phyloP scores from a whole-genome alignment of 306 rosid species.

The Mimosa pudica region DNA sequence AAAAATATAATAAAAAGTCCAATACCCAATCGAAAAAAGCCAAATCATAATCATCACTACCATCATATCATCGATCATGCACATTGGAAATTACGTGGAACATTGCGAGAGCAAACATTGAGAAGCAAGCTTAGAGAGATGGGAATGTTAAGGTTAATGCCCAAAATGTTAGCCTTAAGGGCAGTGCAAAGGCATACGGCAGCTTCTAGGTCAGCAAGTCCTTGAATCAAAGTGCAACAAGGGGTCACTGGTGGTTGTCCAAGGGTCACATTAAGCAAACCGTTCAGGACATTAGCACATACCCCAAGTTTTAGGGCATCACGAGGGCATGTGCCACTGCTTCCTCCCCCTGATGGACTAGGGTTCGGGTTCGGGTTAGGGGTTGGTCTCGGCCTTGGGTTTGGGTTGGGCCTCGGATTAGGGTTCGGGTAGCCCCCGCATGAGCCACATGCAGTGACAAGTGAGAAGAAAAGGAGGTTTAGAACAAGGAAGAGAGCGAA shows the following conservation, averaged over 20 bases:
- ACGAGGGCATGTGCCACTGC: constrained; percentile 47
- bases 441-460: constrained; percentile 55
- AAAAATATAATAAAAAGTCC: background rate
- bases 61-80: constrained; percentile 2
- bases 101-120: constrained; percentile 52
- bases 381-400: constrained; percentile 4
- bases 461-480: constrained; percentile 73
- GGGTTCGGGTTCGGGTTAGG: background rate
- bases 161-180: constrained; percentile 63
- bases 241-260: constrained; percentile 64
- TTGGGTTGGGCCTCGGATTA: constrained; percentile 20
- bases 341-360: background rate
- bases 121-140: constrained; percentile 71
- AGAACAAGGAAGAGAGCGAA: constrained; percentile 65
- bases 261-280: constrained; percentile 53
- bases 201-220: constrained; percentile 74
- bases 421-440: constrained; percentile 42
- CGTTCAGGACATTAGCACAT: constrained; percentile 59
- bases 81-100: constrained; percentile 60
- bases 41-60: background rate
- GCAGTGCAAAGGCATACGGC: constrained; percentile 87
- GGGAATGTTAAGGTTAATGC: constrained; percentile 68
- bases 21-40: background rate
- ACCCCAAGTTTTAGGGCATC: constrained; percentile 68
- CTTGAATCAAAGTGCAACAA: constrained; percentile 67